phyloP scores from a whole-genome alignment of 768 basidiomycete genomes.

The Ramaria rubella region DNA sequence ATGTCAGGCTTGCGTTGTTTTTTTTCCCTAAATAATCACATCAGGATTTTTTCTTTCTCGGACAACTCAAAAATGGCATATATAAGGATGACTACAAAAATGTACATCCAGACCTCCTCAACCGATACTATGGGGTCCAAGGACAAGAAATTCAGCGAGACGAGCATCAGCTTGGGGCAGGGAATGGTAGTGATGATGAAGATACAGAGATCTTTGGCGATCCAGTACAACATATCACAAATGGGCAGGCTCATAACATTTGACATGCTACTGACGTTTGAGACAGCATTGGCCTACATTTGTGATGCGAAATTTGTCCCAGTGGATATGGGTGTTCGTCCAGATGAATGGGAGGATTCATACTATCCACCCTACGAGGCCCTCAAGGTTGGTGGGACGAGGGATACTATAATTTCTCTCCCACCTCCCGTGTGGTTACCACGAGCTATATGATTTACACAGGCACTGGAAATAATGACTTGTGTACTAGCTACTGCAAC shows the following conservation, averaged over 20 bases:
- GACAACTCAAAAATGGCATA: background rate
- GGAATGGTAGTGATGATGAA: background rate
- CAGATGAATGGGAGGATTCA: background rate
- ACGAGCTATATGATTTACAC: background rate
- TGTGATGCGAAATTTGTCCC: background rate
- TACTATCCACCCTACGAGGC: background rate
- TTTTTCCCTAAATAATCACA: background rate
- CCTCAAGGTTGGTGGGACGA: background rate
- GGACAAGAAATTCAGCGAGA: background rate
- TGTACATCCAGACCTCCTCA: background rate
- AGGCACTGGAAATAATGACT: background rate
- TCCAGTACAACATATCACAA: background rate
- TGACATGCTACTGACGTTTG: background rate
- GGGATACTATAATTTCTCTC: background rate
- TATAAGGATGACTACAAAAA: background rate
- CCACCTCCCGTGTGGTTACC: background rate
- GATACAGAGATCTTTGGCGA: background rate
- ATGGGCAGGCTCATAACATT: background rate
- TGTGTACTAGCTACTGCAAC: too few relatives aligned
- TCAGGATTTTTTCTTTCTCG: background rate
- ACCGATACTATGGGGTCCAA: background rate
- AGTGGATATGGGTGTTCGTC: background rate
- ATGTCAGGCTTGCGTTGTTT: too few relatives aligned
- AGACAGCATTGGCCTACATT: background rate
- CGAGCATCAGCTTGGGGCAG: too few relatives aligned